Base-by-base conservation (phyloP, 2,329 filamentous ascomycete genomes). In the Aotearoamyces nothofagi region DNA sequence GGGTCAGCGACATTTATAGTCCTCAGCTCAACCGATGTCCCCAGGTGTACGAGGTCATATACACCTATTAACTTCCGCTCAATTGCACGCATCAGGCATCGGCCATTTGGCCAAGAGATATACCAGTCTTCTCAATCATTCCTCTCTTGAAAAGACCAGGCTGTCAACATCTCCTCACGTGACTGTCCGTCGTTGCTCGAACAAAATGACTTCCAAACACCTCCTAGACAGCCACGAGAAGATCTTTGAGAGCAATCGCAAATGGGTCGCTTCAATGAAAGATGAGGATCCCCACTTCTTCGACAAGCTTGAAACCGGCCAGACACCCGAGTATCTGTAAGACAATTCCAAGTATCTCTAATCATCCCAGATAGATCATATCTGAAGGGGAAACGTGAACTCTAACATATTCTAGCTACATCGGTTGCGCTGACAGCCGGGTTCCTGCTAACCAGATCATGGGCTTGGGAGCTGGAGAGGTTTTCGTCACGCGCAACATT, bases 401-500 rank as follows among this genome's bases (percentile, higher is more conserved):
- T 10, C 24, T 26, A 26, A 26, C 24, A 5, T 10, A 11, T 17
- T 12, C 33, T 58, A 57, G 47, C 30, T 93, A 83, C 81, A 81
- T 93, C 47, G 84, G 86, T 27, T 94, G 84, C 64, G 78, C 78
- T 54, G 84, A 93, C 61, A 83, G 76, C 22, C 80, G 86, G 40
- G 81, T 87, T 49, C 86, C 86, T n/a, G 84, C 87, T 44, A 87
- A 86, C 47, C 80, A 80, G 47, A 74, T 94, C 51, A 73, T 83
- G 26, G 77, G 79, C 40, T 68, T 87, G 32, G 64, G 78, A 47
- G 81, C 84, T n/a, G 84, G 84, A 42, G 82, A 93, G 55, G 78
- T 87, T 45, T 94, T 93, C 54, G 78, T 92, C 41, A 83, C 92
- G 63, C 80, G 86, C 55, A 93, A 94, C 61, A 92, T 93, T 53